phyloP scores from a whole-genome alignment of 1,284 basidiomycete species.

The Pterulicium gracile region DNA sequence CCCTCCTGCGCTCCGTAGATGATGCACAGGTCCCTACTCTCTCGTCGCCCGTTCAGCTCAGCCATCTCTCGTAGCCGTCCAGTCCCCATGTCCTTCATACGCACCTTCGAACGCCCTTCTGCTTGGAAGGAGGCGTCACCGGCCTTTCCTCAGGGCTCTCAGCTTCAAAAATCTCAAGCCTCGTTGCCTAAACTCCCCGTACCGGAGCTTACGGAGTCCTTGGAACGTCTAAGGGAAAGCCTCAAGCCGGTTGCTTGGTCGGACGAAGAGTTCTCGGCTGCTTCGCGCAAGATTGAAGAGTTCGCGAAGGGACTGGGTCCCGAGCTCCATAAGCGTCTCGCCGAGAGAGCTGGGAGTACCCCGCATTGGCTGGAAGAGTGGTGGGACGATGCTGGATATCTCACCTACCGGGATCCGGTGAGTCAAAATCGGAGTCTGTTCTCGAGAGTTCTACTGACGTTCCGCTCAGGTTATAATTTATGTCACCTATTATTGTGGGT shows the following conservation, averaged over 20 bases:
- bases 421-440: conserved; percentile 14
- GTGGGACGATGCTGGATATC: conserved; percentile 71
- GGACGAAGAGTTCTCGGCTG: conserved; percentile 40
- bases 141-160: conserved; percentile 20
- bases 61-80: background rate
- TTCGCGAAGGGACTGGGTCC: conserved; percentile 42
- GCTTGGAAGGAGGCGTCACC: conserved; percentile 36
- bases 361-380: conserved; percentile 73
- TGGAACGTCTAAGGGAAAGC: conserved; percentile 46
- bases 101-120: conserved; percentile 13
- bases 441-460: background rate
- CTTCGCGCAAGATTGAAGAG: conserved; percentile 48
- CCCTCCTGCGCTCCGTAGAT: background rate
- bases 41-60: background rate
- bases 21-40: background rate
- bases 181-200: conserved; percentile 56
- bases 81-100: background rate
- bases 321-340: conserved; percentile 47
- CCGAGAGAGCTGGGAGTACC: conserved; percentile 35
- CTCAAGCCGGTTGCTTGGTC: conserved; percentile 57
- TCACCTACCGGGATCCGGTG: conserved; percentile 69
- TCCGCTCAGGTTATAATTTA: conserved; percentile 67
- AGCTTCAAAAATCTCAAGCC: conserved; percentile 15
- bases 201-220: conserved; percentile 43
- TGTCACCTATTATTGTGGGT: conserved; percentile 75